A percentile compares a stretch with the other conserved stretches of the same genome.
Conservation (phyloP, 495 filamentous ascomycete species). For the Xylaria bambusicola region DNA sequence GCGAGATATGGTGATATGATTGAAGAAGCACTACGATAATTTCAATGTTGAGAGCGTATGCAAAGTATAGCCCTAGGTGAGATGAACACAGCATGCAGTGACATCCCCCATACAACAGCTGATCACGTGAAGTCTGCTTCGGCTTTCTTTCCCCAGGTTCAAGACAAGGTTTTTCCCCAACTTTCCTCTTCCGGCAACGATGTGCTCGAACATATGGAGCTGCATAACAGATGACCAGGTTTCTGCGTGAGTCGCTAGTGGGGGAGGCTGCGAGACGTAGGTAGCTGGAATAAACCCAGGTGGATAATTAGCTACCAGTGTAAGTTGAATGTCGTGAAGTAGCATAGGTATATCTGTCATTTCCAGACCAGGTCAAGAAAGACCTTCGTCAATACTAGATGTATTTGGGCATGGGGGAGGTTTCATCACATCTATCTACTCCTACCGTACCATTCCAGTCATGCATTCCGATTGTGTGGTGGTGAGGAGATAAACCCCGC, state of each 20-base stretch:
- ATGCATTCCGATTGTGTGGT: background rate
- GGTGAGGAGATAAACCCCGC: slow-evolving; percentile 1
- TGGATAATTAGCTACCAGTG: no score
- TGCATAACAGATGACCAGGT: background rate
- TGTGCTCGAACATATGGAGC: background rate
- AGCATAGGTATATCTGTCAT: no score
- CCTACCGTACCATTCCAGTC: background rate
- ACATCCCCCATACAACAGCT: background rate
- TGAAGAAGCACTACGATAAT: no score
- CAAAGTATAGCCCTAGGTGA: no score
- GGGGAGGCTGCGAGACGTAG: no score
- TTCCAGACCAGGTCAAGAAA: no score
- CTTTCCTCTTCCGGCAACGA: slow-evolving; percentile 5
- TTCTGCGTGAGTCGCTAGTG: background rate
- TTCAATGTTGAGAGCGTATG: no score
- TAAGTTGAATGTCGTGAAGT: no score
- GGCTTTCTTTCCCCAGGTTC: background rate
- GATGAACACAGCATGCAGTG: background rate
- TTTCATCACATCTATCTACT: background rate
- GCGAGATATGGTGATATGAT: no score
- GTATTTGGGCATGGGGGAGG: background rate
- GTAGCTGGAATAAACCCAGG: no score
- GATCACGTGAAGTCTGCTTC: background rate
- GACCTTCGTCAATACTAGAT: no score
- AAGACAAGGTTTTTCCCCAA: no score